Conservation (phyloP, 805 yeast genomes). For the Kuraishia hungarica region DNA sequence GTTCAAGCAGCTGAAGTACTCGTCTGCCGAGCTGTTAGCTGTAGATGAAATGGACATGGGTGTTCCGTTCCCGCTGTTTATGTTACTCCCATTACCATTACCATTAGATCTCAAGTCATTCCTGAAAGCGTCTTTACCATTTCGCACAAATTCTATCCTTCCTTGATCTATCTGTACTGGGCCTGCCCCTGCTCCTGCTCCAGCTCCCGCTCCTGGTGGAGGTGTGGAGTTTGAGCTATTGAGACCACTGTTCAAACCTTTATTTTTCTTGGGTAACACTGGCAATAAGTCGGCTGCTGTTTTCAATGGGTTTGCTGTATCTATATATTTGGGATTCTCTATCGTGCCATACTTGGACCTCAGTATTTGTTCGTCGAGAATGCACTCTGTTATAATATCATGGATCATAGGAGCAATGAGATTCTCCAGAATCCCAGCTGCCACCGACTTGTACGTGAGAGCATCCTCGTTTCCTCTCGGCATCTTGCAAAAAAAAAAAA, state of each 20-base stretch:
- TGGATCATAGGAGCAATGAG: conserved; percentile 25
- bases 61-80: background rate
- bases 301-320: conserved; percentile 7
- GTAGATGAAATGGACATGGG: background rate
- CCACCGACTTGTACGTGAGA: conserved; percentile 21
- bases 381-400: conserved; percentile 19
- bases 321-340: conserved; percentile 15
- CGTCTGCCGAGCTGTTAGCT: conserved; percentile 8
- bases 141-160: conserved; percentile 14
- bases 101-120: conserved; percentile 7
- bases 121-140: conserved; percentile 23
- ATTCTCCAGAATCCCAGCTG: conserved; percentile 20
- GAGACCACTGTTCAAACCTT: conserved; percentile 5
- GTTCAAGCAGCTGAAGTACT: conserved; percentile 68
- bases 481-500: background rate
- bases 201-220: conserved; percentile 14
- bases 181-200: conserved; percentile 9
- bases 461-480: conserved; percentile 5
- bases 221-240: conserved; percentile 11
- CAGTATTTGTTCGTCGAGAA: conserved; percentile 21
- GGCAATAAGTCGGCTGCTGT: background rate
- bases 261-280: conserved; percentile 9
- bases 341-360: conserved; percentile 22
- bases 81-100: conserved; percentile 3
- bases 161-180: conserved; percentile 18